Base-by-base conservation (phyloP, 768 basidiomycete species). In the Rhodotorula toruloides region DNA sequence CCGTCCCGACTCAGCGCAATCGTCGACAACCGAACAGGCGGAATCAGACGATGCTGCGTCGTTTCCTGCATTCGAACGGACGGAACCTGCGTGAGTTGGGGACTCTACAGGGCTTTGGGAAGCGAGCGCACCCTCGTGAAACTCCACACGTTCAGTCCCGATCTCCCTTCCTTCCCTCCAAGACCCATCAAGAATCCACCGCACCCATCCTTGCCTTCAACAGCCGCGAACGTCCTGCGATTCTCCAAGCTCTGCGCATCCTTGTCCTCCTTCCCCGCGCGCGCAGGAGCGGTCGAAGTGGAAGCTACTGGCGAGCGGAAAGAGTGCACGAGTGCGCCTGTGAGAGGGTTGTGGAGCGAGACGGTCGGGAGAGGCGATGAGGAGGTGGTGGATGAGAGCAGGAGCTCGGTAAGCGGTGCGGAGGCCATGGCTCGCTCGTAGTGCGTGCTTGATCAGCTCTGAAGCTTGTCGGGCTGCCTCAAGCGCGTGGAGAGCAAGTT, bases 21-120 rank as follows among this genome's bases (percentile, higher is more conserved):
- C 72, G 89, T 91, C 32, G 86, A 83, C 50, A 98, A 79, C 76
- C 89, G 91, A 78, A 98, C 94, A 0, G 94, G 91, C 1, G 97
- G 81, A 17, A 96, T 86, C 37, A 93, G 82, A 77, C 91, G 91
- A 48, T 87, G 78, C 54, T 85, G 84, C 47, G 73, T 55, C 54
- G 69, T 68, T 54, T 65, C 70, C 66, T 70, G 34, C 36, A 31
- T 6, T 36, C 31, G 37, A 7, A 8, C 31, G 44, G 29, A 36
- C 13, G 21, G n/a, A 13, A n/a, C n/a, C 3, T 22, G 31, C 7
- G 43, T 39, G 31, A 39, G 29, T 54, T 25, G 21, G 27, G 31
- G n/a, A 48, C 17, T 25, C 16, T 12, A 16, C 11, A 14, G 13
- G n/a, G 59, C 27, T 34, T 2, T 29, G 74, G 52, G 11, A 21